Percentiles rank a stretch among this genome's conserved stretches.
Conservation (phyloP, 2,329 filamentous ascomycete species). For the Pseudogymnoascus sp. region DNA sequence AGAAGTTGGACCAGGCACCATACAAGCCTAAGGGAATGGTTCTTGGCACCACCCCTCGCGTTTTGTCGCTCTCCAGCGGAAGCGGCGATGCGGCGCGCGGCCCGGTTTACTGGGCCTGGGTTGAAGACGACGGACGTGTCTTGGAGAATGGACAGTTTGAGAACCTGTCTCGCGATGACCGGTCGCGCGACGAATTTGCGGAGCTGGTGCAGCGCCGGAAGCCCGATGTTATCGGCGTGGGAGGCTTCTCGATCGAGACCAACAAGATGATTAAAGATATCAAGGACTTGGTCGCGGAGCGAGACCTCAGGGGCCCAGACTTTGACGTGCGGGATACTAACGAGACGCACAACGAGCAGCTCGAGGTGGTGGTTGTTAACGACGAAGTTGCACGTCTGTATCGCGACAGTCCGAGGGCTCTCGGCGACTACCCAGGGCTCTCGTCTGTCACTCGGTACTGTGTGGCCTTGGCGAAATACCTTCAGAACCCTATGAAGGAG, state of each 20-base stretch:
- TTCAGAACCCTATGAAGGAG: conserved; percentile 94
- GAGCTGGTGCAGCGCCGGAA: conserved; percentile 70
- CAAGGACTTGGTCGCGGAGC: conserved; percentile 67
- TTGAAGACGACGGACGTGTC: conserved; percentile 85
- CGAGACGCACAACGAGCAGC: conserved; percentile 64
- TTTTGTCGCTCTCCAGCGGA: conserved; percentile 80
- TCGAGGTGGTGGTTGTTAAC: conserved; percentile 88
- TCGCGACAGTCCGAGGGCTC: conserved; percentile 76
- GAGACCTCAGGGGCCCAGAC: conserved; percentile 68
- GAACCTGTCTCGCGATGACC: conserved; percentile 65
- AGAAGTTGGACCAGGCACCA: conserved; percentile 87
- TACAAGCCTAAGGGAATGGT: conserved; percentile 92
- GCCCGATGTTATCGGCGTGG: conserved; percentile 84
- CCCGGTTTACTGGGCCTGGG: conserved; percentile 80
- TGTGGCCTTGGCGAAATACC: conserved; percentile 77
- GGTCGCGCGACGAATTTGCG: conserved; percentile 59
- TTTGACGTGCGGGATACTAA: conserved; percentile 72
- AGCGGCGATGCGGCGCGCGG: conserved; percentile 59
- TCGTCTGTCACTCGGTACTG: conserved; percentile 78
- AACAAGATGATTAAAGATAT: conserved; percentile 75
- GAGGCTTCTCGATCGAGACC: conserved; percentile 81
- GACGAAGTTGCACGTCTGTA: conserved; percentile 96
- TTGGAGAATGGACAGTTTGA: conserved; percentile 81
- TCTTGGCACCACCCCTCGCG: conserved; percentile 76
- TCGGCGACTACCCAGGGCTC: conserved; percentile 71